phyloP scores from a whole-genome alignment of 345 rosid species.

The Mercurialis annua region DNA sequence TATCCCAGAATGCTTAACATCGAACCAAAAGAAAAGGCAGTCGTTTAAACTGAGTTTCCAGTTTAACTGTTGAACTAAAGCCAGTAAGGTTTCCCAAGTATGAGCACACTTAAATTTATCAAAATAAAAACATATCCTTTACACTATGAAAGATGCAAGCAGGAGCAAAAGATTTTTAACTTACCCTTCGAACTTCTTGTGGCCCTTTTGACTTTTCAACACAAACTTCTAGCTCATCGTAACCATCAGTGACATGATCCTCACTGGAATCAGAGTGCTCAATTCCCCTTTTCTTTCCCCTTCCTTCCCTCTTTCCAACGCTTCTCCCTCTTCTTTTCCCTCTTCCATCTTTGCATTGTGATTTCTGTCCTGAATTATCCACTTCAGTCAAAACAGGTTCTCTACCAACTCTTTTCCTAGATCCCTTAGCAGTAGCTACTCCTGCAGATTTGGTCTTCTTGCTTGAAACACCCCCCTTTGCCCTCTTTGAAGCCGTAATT shows the following conservation, averaged over 20 bases:
- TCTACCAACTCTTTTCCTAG: slow-evolving; percentile 33
- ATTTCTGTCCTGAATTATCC: slow-evolving; percentile 20
- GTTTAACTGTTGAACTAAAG: neutral
- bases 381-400: slow-evolving; percentile 25
- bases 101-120: neutral
- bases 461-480: slow-evolving; percentile 28
- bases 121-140: neutral
- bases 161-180: slow-evolving; percentile 15
- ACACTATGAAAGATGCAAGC: neutral
- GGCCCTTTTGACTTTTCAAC: slow-evolving; percentile 25
- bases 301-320: slow-evolving; percentile 23
- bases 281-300: slow-evolving; percentile 34
- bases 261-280: slow-evolving; percentile 47
- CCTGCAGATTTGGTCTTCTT: slow-evolving; percentile 25
- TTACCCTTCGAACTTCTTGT: slow-evolving; percentile 64
- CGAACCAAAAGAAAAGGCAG: neutral
- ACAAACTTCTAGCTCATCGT: slow-evolving; percentile 26
- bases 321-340: slow-evolving; percentile 35
- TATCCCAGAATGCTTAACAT: neutral
- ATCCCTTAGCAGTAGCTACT: slow-evolving; percentile 34
- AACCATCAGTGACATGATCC: slow-evolving; percentile 33
- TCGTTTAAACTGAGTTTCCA: neutral
- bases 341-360: slow-evolving; percentile 31
- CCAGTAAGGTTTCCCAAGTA: neutral
- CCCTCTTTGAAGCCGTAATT: slow-evolving; percentile 26